These are phyloP conservation scores for Wallacemonas sp. DNA, from an alignment of 208 protist genomes.

Conservation along the genomic window DNA sequence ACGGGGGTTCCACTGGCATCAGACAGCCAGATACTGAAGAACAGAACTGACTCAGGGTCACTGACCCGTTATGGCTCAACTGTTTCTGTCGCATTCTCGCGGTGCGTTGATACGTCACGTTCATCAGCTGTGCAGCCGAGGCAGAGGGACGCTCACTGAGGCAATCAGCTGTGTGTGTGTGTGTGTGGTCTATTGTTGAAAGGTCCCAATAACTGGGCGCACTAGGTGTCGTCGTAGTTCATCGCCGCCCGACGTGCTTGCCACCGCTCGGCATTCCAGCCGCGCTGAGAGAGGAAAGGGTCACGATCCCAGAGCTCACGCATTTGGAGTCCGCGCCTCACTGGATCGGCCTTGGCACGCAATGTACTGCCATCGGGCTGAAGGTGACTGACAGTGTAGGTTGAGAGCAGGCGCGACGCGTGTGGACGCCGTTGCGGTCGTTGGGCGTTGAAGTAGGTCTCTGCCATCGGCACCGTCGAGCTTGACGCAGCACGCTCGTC, in stretches of 20 bases:
- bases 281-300: slow-evolving; percentile 52
- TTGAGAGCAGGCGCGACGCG: slow-evolving; percentile 18
- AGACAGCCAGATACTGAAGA: background rate
- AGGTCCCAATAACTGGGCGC: no score
- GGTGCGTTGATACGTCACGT: background rate
- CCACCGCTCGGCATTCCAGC: slow-evolving; percentile 33
- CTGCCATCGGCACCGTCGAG: background rate
- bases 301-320: slow-evolving; percentile 69
- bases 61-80: background rate
- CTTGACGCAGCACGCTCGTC: background rate
- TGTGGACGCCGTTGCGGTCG: background rate
- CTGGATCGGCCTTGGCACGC: slow-evolving; percentile 51
- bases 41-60: background rate
- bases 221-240: slow-evolving; percentile 13
- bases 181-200: no score
- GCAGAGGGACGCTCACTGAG: no score
- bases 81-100: slow-evolving; percentile 4
- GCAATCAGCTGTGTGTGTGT: no score
- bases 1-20: no score
- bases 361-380: slow-evolving; percentile 61
- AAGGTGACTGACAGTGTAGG: slow-evolving; percentile 40
- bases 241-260: slow-evolving; percentile 21
- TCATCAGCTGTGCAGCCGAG: background rate
- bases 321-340: slow-evolving; percentile 74
- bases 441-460: background rate